Evolutionary conservation across 176 grass and related monocot species (phyloP).

Genomic region (Themeda triandra): DNA sequence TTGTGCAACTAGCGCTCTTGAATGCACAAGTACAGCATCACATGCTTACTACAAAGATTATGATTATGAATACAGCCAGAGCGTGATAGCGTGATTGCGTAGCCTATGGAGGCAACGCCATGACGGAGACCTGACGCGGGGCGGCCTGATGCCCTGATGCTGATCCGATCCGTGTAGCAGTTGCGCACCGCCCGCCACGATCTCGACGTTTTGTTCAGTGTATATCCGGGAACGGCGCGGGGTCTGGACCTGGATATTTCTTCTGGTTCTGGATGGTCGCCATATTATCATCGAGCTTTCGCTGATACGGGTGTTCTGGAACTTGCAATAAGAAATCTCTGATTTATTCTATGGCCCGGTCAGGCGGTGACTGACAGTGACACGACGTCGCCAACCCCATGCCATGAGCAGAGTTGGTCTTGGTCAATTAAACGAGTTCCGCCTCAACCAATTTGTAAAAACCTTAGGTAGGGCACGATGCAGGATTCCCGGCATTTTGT

Average conservation of each 20-base stretch:
- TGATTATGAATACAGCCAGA: background rate
- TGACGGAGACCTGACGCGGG: background rate
- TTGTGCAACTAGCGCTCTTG: background rate
- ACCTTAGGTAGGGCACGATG: background rate
- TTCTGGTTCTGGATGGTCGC: background rate
- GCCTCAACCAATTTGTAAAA: background rate
- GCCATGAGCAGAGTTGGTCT: background rate
- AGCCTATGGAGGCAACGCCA: background rate
- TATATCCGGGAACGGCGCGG: background rate
- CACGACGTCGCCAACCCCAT: background rate
- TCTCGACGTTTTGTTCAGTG: background rate
- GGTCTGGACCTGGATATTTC: background rate
- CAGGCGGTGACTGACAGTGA: background rate
- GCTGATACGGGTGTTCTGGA: background rate
- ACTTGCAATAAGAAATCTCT: background rate
- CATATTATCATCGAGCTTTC: background rate
- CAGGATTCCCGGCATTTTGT: background rate
- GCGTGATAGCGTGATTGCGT: background rate
- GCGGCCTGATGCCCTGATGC: background rate
- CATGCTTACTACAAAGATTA: background rate
- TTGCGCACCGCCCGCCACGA: background rate
- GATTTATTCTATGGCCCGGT: background rate
- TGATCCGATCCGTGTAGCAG: background rate
- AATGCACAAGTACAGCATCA: background rate
- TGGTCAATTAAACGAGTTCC: background rate